These are phyloP conservation scores for Cyclostephanos tholiformis DNA, from an alignment of 108 stramenopile genomes.

Conservation along the genomic window DNA sequence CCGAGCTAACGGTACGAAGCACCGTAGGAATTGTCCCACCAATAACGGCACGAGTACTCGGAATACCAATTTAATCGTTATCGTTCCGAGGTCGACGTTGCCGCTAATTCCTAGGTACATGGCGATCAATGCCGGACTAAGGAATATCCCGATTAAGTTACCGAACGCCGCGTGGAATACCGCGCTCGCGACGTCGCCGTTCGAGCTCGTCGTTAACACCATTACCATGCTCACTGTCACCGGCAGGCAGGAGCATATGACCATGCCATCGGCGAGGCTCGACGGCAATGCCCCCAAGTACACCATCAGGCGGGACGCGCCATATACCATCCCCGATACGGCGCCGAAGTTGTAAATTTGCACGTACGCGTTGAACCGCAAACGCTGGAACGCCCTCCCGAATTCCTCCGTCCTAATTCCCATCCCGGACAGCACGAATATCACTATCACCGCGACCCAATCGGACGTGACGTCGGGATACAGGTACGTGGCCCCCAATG, in stretches of 20 bases:
- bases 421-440: conserved; percentile 80
- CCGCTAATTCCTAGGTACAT: conserved; percentile 53
- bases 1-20: conserved; percentile 32
- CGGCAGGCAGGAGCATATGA: conserved; percentile 73
- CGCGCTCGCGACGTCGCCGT: conserved; percentile 84
- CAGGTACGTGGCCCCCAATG: conserved; percentile 75
- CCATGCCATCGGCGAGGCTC: conserved; percentile 79
- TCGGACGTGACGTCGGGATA: conserved; percentile 77
- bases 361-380: conserved; percentile 76
- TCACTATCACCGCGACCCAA: conserved; percentile 80
- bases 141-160: conserved; percentile 67
- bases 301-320: conserved; percentile 57
- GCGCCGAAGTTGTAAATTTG: conserved; percentile 78
- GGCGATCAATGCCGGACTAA: conserved; percentile 62
- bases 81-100: conserved; percentile 46
- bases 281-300: conserved; percentile 40
- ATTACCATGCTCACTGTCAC: conserved; percentile 86
- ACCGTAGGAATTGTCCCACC: conserved; percentile 63
- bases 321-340: conserved; percentile 66
- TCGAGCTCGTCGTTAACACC: conserved; percentile 76
- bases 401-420: conserved; percentile 84
- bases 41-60: conserved; percentile 62
- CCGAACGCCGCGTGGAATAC: conserved; percentile 77
- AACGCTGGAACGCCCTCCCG: conserved; percentile 66
- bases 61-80: conserved; percentile 58